Evolutionary conservation across 2,329 filamentous ascomycete species (phyloP).

Genomic region (Aotearoamyces nothofagi): DNA sequence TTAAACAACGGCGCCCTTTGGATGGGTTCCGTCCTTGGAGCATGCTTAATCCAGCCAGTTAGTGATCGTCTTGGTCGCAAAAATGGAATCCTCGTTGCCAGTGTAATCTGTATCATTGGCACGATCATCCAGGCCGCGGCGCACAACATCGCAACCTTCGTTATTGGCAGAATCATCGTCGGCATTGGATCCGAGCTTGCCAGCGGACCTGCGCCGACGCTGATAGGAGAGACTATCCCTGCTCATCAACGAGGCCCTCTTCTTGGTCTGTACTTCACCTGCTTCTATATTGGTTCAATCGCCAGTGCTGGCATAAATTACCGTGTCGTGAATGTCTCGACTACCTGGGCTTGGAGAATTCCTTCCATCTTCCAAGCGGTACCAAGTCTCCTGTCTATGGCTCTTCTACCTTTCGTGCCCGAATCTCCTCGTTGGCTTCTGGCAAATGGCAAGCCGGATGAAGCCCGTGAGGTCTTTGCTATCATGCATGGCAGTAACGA

Average conservation of each 20-base stretch:
- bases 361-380: conserved; percentile 34
- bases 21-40: conserved; percentile 5
- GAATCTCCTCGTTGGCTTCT: conserved; percentile 45
- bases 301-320: no score
- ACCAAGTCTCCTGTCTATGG: conserved; percentile 24
- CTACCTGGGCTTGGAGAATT: conserved; percentile 42
- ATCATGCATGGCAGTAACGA: conserved; percentile 22
- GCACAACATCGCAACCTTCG: conserved; percentile 9
- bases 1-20: conserved; percentile 17
- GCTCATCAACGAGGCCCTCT: conserved; percentile 26
- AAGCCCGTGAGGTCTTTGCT: no score
- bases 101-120: conserved; percentile 9
- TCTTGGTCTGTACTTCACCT: conserved; percentile 17
- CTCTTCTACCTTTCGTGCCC: conserved; percentile 27
- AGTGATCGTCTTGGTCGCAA: conserved; percentile 3
- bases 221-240: conserved; percentile 27
- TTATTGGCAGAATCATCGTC: conserved; percentile 8
- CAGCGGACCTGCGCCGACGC: conserved; percentile 7
- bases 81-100: conserved; percentile 3
- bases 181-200: conserved; percentile 9
- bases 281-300: no score
- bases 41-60: conserved; percentile 66
- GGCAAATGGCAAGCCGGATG: conserved; percentile 26
- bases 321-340: no score
- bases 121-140: conserved; percentile 16